phyloP scores from a whole-genome alignment of 495 filamentous ascomycete species.

The Paragyromitra xinjiangensis region DNA sequence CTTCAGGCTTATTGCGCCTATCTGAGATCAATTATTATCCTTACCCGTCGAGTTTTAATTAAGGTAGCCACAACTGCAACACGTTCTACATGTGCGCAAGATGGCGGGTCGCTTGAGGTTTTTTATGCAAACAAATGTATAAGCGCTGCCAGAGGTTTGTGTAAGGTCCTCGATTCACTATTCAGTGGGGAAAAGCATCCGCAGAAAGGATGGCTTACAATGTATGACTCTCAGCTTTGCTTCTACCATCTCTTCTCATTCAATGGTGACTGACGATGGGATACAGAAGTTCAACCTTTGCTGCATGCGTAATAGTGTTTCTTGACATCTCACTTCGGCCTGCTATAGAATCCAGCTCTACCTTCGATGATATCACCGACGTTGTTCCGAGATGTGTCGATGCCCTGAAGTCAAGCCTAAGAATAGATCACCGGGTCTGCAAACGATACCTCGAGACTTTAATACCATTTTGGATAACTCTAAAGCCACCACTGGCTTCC shows the following conservation, averaged over 20 bases:
- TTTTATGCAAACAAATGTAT: slow-evolving; percentile 53
- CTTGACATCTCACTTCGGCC: slow-evolving; percentile 49
- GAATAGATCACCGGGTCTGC: slow-evolving; percentile 30
- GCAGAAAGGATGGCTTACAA: slow-evolving; percentile 50
- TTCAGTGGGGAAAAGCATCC: slow-evolving; percentile 40
- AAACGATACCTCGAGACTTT: slow-evolving; percentile 49
- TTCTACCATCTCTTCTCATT: background rate
- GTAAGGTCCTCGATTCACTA: slow-evolving; percentile 40
- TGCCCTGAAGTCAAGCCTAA: slow-evolving; percentile 39
- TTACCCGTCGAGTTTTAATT: slow-evolving; percentile 47
- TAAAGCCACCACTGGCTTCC: slow-evolving; percentile 39
- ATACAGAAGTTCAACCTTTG: slow-evolving; percentile 48
- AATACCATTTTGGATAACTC: slow-evolving; percentile 47
- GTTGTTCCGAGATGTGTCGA: slow-evolving; percentile 49
- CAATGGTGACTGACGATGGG: slow-evolving; percentile 15
- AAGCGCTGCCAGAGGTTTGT: slow-evolving; percentile 45
- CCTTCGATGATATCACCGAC: slow-evolving; percentile 38
- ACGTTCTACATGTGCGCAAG: slow-evolving; percentile 39
- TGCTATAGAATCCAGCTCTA: slow-evolving; percentile 17
- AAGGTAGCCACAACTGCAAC: slow-evolving; percentile 51
- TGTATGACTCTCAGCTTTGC: slow-evolving; percentile 24
- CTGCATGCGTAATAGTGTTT: slow-evolving; percentile 48
- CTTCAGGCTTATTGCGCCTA: slow-evolving; percentile 51
- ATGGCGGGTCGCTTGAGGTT: slow-evolving; percentile 39
- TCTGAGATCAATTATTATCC: slow-evolving; percentile 42